Conservation (phyloP, 306 rosid genomes). For the Pyrus communis region DNA sequence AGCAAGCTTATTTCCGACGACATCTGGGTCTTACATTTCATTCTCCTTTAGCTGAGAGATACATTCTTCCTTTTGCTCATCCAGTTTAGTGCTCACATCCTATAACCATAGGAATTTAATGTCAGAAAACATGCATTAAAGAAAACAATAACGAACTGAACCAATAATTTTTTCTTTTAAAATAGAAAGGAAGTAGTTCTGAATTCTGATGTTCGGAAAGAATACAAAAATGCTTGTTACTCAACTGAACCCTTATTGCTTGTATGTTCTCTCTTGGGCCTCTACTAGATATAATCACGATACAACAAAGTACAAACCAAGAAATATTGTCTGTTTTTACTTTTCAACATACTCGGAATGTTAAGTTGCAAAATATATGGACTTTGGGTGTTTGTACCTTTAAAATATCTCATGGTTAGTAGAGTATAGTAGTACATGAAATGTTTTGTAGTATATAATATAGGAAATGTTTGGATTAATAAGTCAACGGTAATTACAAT, state of each 20-base stretch:
- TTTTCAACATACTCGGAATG: neutral
- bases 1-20: neutral
- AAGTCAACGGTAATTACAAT: neutral
- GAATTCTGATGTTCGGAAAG: neutral
- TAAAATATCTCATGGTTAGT: neutral
- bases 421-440: neutral
- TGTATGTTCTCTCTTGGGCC: neutral
- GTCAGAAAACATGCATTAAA: neutral
- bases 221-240: neutral
- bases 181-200: neutral
- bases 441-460: too few species aligned
- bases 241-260: neutral
- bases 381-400: neutral
- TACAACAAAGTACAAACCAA: neutral
- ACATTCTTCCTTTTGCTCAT: slow-evolving; percentile 89
- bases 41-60: slow-evolving; percentile 89
- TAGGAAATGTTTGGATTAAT: neutral
- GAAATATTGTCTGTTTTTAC: neutral
- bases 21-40: slow-evolving; percentile 68
- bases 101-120: slow-evolving; percentile 29
- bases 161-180: neutral
- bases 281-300: neutral
- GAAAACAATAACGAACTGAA: neutral
- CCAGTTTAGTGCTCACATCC: slow-evolving; percentile 90
- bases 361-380: neutral